These are phyloP conservation scores for Wickerhamiella sergipiensis DNA, from an alignment of 805 yeast species.

Conservation along the genomic window DNA sequence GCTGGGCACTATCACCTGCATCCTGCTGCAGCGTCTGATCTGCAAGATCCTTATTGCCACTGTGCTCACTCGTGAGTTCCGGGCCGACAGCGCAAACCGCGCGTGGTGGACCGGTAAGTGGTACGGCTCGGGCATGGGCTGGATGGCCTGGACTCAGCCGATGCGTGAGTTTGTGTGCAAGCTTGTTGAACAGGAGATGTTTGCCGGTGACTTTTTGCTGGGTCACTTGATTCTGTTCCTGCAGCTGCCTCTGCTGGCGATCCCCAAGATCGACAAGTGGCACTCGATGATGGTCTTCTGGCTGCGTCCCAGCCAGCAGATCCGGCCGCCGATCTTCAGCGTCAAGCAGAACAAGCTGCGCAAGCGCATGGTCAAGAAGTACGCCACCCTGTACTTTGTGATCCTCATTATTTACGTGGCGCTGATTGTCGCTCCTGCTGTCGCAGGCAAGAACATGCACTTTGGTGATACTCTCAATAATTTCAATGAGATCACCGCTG, in stretches of 20 bases:
- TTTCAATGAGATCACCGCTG: constrained; percentile 31
- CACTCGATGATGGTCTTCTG: constrained; percentile 97
- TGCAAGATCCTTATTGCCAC: constrained; percentile 72
- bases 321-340: constrained; percentile 95
- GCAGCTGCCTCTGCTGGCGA: constrained; percentile 72
- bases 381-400: constrained; percentile 65
- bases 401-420: constrained; percentile 58
- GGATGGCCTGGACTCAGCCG: constrained; percentile 92
- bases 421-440: constrained; percentile 84
- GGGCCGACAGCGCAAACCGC: constrained; percentile 86
- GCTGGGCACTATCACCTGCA: constrained; percentile 70
- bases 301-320: constrained; percentile 94
- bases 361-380: constrained; percentile 93
- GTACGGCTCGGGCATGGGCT: constrained; percentile 90
- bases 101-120: constrained; percentile 99
- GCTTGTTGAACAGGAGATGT: constrained; percentile 84
- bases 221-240: constrained; percentile 81
- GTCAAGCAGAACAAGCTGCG: constrained; percentile 91
- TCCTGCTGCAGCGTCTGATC: constrained; percentile 75
- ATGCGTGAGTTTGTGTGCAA: constrained; percentile 90
- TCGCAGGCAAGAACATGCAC: constrained; percentile 49
- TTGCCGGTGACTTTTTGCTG: constrained; percentile 89
- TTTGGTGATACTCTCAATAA: constrained; percentile 24
- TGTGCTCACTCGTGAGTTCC: constrained; percentile 85
- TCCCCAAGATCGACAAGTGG: constrained; percentile 92